phyloP scores from a whole-genome alignment of 768 basidiomycete species.

The Cystoderma amianthinum region DNA sequence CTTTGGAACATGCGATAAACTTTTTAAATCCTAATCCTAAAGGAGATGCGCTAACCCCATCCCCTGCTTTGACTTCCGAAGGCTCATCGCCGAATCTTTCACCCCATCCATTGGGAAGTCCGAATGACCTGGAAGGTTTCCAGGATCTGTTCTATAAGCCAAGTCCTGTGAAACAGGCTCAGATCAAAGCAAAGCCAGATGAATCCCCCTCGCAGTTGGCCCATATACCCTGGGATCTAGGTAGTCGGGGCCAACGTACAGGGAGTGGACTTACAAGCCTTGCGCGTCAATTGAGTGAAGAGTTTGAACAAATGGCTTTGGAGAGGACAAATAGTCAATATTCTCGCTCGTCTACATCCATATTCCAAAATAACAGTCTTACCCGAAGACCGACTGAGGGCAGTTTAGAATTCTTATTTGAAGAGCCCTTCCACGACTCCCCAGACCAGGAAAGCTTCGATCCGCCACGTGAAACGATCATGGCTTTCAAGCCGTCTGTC shows the following conservation, averaged over 20 bases:
- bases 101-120: conserved; percentile 48
- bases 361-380: conserved; percentile 7
- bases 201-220: conserved; percentile 5
- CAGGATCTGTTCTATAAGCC: conserved; percentile 70
- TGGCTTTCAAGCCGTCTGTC: conserved; percentile 32
- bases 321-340: conserved; percentile 15
- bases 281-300: conserved; percentile 43
- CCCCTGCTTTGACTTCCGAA: conserved; percentile 12
- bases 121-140: conserved; percentile 68
- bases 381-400: conserved; percentile 21
- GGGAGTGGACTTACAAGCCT: conserved; percentile 42
- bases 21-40: conserved; percentile 6
- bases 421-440: conserved; percentile 21
- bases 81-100: conserved; percentile 33
- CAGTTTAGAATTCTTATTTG: conserved; percentile 30
- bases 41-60: conserved; percentile 1
- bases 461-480: conserved; percentile 15
- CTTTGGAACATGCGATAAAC: conserved; percentile 7
- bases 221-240: conserved; percentile 26
- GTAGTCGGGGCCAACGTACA: conserved; percentile 21
- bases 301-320: conserved; percentile 34
- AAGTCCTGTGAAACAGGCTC: conserved; percentile 11
- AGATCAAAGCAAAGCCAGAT: conserved; percentile 3
- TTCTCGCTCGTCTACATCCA: conserved; percentile 4
- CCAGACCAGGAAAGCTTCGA: conserved; percentile 7